phyloP scores from a whole-genome alignment of 208 protist genomes.

The Leishmania guyanensis region DNA sequence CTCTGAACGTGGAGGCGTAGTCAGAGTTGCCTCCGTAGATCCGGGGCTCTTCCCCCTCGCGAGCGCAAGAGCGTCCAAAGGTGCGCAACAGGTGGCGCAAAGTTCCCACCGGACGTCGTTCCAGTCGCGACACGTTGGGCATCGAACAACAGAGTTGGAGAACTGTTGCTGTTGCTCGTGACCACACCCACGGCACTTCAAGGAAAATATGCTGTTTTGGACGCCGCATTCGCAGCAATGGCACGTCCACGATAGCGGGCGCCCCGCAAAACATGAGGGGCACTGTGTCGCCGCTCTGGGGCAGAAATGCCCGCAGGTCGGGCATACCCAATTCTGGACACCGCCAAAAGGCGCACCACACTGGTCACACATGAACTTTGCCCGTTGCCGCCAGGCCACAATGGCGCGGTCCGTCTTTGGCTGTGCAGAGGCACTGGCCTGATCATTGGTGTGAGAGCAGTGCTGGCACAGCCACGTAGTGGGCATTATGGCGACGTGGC shows the following conservation, averaged over 20 bases:
- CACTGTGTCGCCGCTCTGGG: slow-evolving; percentile 63
- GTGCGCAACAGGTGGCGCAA: slow-evolving; percentile 64
- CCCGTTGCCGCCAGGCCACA: slow-evolving; percentile 3
- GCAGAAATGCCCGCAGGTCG: slow-evolving; percentile 65
- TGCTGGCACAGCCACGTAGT: slow-evolving; percentile 54
- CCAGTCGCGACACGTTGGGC: slow-evolving; percentile 44
- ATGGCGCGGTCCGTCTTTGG: neutral
- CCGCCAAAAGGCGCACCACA: slow-evolving; percentile 64
- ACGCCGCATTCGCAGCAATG: slow-evolving; percentile 26
- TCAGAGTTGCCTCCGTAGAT: neutral
- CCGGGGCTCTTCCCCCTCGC: too few relatives aligned
- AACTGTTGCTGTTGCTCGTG: slow-evolving; percentile 14
- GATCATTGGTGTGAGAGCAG: slow-evolving; percentile 41
- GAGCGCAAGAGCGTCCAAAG: neutral
- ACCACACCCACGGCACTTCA: slow-evolving; percentile 46
- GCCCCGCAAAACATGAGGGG: slow-evolving; percentile 55
- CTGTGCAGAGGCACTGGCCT: neutral
- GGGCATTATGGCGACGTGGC: slow-evolving; percentile 74
- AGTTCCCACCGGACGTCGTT: slow-evolving; percentile 87
- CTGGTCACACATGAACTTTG: slow-evolving; percentile 62
- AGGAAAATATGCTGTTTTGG: slow-evolving; percentile 51
- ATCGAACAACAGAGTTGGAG: slow-evolving; percentile 50
- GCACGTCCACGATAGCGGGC: slow-evolving; percentile 65
- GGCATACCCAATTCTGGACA: slow-evolving; percentile 71
- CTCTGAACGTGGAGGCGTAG: neutral